A percentile compares a stretch with the other conserved stretches of the same genome.
phyloP scores from a whole-genome alignment of 2,329 filamentous ascomycete genomes.

The Dactylella cylindrospora region DNA sequence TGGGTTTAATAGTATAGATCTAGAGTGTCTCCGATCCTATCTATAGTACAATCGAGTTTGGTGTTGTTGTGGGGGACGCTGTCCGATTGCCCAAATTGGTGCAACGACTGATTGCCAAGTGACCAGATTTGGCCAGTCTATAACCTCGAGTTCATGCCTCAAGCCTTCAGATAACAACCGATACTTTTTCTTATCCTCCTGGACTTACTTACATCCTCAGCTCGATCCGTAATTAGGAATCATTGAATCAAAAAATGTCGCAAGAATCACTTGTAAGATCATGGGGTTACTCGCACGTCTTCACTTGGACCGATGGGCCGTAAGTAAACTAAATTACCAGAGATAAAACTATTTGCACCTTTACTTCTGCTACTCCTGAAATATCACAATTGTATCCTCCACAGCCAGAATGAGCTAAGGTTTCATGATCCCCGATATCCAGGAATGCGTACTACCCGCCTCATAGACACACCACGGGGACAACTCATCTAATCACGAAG shows the following conservation, averaged over 20 bases:
- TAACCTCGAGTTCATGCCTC: too few relatives aligned
- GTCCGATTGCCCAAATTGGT: too few relatives aligned
- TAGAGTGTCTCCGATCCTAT: too few relatives aligned
- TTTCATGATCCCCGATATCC: conserved; percentile 45
- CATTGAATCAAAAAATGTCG: background rate
- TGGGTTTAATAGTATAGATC: too few relatives aligned
- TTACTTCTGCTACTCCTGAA: conserved; percentile 11
- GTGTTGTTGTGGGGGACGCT: too few relatives aligned
- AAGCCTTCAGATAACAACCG: too few relatives aligned
- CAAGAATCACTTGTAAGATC: conserved; percentile 51
- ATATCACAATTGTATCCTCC: conserved; percentile 2
- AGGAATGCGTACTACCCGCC: conserved; percentile 70
- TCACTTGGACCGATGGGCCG: conserved; percentile 72
- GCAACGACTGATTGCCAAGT: too few relatives aligned
- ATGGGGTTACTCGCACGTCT: conserved; percentile 70
- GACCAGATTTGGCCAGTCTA: too few relatives aligned
- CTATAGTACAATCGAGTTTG: too few relatives aligned
- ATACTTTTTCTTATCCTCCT: too few relatives aligned
- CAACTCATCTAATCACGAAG: conserved; percentile 68
- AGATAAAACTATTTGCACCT: conserved; percentile 13
- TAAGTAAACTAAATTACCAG: conserved; percentile 54
- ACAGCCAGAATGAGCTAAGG: conserved; percentile 22
- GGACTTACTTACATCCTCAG: too few relatives aligned
- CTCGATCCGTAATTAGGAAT: too few relatives aligned
- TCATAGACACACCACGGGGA: conserved; percentile 65